Evolutionary conservation across 2,329 filamentous ascomycete genomes (phyloP), one percentile per base, ranked within the genome.

Genomic region (Trichoderma asperellum): DNA sequence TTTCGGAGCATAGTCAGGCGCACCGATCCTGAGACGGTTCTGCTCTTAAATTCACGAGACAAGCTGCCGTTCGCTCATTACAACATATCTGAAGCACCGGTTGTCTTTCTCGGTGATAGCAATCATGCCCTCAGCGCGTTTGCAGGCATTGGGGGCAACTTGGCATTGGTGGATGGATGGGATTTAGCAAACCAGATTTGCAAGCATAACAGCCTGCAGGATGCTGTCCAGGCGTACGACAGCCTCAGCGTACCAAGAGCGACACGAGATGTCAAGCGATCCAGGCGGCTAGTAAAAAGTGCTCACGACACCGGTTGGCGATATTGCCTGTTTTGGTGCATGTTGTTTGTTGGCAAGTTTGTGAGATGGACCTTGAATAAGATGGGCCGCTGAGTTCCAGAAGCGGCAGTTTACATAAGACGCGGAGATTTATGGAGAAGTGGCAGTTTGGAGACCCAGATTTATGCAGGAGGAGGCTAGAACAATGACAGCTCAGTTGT

Each of bases 121-220:
- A 86, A 86, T 70, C 84, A 86, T 72, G 83, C 83, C 1, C 77
- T 85, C 6, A 84, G 79, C 63, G 82, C 83, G 0, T 86, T 85
- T 74, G 81, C 83, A 5, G 83, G 84, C 0, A 82, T 80, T 68
- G 84, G 84, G 0, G 83, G 83, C 0, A 85, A 84, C 71, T 72
- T 85, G 69, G 84, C 83, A 3, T 70, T 85, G 32, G 80, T 77
- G 65, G 83, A 86, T 72, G 83, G 77, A 0, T 84, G 80, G 78
- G 81, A 84, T 59, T 84, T 83, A n/a, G 83, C 81, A 2, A 75
- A 80, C 62, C 75, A 81, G 55, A 70, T 85, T 1, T 81, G 77
- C 52, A 69, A 68, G 10, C 69, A 72, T 12, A 53, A 61, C 21
- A 73, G 71, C 14, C 68, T 80, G 16, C 72, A 74, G 16, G 70